Evolutionary conservation across 2,329 filamentous ascomycete species (phyloP).

Genomic region (Stemphylium vesicarium): DNA sequence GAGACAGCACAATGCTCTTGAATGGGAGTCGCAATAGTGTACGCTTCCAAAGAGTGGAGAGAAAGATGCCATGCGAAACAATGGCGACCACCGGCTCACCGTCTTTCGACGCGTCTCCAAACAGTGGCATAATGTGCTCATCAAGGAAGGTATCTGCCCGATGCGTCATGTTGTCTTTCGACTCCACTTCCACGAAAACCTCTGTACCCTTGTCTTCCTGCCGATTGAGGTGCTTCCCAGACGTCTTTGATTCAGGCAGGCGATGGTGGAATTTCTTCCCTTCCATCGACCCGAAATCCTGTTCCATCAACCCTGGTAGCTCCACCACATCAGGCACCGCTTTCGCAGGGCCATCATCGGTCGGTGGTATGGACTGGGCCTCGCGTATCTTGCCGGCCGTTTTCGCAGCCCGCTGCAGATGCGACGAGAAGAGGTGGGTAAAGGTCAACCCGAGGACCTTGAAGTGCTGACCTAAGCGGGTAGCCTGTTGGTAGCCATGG

Average conservation of each 20-base stretch:
- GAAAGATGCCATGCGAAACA: conserved; percentile 83
- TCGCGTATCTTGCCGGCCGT: conserved; percentile 72
- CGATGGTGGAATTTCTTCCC: conserved; percentile 63
- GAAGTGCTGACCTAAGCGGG: conserved; percentile 71
- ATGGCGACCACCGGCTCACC: conserved; percentile 62
- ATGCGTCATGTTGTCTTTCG: conserved; percentile 67
- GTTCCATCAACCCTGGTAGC: conserved; percentile 65
- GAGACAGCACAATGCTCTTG: conserved; percentile 53
- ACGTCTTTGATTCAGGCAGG: conserved; percentile 38
- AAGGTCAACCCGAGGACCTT: conserved; percentile 69
- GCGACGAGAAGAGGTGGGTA: conserved; percentile 76
- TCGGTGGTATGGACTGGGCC: conserved; percentile 53
- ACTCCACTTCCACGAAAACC: conserved; percentile 67
- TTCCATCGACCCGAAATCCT: conserved; percentile 75
- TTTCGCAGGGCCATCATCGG: conserved; percentile 1
- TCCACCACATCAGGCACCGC: conserved; percentile 31
- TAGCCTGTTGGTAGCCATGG: conserved; percentile 82
- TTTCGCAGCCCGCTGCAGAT: conserved; percentile 73
- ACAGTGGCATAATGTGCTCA: conserved; percentile 64
- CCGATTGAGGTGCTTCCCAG: conserved; percentile 6
- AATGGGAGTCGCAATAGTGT: conserved; percentile 63
- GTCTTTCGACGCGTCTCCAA: conserved; percentile 45
- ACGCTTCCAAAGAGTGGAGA: conserved; percentile 70
- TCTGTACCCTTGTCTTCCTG: conserved; percentile 50
- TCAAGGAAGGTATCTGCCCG: conserved; percentile 73